phyloP scores from a whole-genome alignment of 139 green algal genomes.

The Chlamydomonas sp. region DNA sequence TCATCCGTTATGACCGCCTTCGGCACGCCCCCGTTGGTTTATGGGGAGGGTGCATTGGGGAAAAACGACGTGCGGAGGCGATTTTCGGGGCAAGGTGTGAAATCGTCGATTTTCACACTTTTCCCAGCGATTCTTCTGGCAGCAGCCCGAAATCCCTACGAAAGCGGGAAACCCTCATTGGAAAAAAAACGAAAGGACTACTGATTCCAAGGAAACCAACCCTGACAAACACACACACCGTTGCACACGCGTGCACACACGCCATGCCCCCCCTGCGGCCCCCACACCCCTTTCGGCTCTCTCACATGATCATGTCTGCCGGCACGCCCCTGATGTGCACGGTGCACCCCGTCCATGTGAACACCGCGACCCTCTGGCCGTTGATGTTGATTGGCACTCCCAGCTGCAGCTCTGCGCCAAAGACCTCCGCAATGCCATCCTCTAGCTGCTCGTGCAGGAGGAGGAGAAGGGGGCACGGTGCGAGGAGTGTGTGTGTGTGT shows the following conservation, averaged over 20 bases:
- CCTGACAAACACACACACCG: neutral
- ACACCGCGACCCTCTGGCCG: slow-evolving; percentile 78
- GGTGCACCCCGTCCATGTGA: slow-evolving; percentile 66
- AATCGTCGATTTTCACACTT: no score
- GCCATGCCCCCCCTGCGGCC: no score
- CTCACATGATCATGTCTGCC: slow-evolving; percentile 50
- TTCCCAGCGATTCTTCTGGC: no score
- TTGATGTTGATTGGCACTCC: slow-evolving; percentile 44
- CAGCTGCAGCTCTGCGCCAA: slow-evolving; percentile 70
- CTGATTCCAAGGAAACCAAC: neutral
- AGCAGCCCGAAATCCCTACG: no score
- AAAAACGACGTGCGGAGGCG: no score
- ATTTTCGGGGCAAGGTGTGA: no score
- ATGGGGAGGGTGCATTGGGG: no score
- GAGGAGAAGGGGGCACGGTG: no score
- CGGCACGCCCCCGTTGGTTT: neutral
- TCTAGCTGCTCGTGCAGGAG: slow-evolving; percentile 42
- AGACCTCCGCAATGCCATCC: slow-evolving; percentile 72
- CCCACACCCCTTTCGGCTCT: no score
- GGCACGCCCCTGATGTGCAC: slow-evolving; percentile 45
- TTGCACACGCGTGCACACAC: slow-evolving; percentile 1
- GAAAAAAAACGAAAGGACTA: neutral
- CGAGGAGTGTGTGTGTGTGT: neutral
- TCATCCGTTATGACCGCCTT: no score
- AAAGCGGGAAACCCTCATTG: neutral